These are phyloP conservation scores for Inosperma sp. DNA, from an alignment of 768 basidiomycete genomes.

Conservation along the genomic window DNA sequence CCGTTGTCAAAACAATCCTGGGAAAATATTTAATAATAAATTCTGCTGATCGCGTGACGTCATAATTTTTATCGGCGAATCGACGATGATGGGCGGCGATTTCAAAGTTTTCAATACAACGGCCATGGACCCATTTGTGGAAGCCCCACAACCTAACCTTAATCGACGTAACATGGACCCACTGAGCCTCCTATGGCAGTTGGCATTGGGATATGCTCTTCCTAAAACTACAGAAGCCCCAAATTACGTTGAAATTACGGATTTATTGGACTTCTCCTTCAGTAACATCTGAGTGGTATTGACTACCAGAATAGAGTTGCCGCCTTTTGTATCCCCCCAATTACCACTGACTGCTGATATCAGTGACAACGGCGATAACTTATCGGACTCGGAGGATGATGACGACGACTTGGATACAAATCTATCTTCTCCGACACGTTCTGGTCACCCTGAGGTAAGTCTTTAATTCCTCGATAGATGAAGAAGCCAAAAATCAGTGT, in stretches of 20 bases:
- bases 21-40: too few species aligned
- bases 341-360: background rate
- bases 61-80: too few species aligned
- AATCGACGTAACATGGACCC: background rate
- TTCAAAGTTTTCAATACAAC: background rate
- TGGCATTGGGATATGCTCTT: background rate
- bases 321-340: background rate
- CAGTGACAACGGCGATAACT: background rate
- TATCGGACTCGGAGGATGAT: background rate
- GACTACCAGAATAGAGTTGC: background rate
- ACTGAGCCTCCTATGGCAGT: background rate
- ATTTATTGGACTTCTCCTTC: background rate
- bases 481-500: background rate
- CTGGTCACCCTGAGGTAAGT: background rate
- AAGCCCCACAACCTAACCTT: background rate
- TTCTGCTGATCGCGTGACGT: too few species aligned
- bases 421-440: background rate
- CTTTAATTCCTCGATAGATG: background rate
- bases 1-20: too few species aligned
- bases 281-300: background rate
- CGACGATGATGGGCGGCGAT: background rate
- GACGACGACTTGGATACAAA: background rate
- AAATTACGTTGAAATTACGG: background rate
- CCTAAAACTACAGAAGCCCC: background rate
- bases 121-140: background rate